A percentile compares a stretch with the other conserved stretches of the same genome.
Conservation (phyloP, 768 basidiomycete species). For the Lactarius psammicola region DNA sequence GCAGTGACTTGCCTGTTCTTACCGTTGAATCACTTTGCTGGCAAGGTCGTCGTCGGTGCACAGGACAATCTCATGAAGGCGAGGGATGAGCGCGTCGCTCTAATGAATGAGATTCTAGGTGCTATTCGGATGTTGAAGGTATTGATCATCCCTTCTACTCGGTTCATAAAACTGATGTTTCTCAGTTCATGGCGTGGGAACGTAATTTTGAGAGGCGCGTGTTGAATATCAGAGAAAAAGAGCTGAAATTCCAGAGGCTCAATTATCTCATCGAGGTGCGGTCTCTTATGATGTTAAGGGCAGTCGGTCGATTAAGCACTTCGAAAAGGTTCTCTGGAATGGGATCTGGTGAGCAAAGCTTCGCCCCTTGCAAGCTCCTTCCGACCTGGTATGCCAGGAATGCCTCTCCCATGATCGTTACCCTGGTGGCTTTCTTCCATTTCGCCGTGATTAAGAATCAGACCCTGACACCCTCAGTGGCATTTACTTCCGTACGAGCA, state of each 20-base stretch:
- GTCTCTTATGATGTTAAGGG: neutral
- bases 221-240: constrained; percentile 69
- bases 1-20: constrained; percentile 62
- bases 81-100: constrained; percentile 81
- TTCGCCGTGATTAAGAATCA: constrained; percentile 71
- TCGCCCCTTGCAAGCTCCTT: neutral
- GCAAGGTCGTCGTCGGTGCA: constrained; percentile 71
- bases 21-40: constrained; percentile 82
- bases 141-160: neutral
- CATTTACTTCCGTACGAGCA: constrained; percentile 58
- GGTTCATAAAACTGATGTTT: neutral
- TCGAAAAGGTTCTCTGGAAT: constrained; percentile 44
- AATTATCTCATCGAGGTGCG: constrained; percentile 84
- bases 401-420: constrained; percentile 50
- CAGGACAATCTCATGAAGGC: constrained; percentile 91
- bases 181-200: constrained; percentile 92
- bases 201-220: constrained; percentile 81
- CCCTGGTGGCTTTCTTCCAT: constrained; percentile 52
- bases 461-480: constrained; percentile 74
- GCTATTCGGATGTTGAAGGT: constrained; percentile 89
- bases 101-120: constrained; percentile 94
- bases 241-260: constrained; percentile 78
- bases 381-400: constrained; percentile 33
- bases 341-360: constrained; percentile 47
- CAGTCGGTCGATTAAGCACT: constrained; percentile 10